These are phyloP conservation scores for Mycena maculata DNA, from an alignment of 768 basidiomycete species.

Conservation along the genomic window DNA sequence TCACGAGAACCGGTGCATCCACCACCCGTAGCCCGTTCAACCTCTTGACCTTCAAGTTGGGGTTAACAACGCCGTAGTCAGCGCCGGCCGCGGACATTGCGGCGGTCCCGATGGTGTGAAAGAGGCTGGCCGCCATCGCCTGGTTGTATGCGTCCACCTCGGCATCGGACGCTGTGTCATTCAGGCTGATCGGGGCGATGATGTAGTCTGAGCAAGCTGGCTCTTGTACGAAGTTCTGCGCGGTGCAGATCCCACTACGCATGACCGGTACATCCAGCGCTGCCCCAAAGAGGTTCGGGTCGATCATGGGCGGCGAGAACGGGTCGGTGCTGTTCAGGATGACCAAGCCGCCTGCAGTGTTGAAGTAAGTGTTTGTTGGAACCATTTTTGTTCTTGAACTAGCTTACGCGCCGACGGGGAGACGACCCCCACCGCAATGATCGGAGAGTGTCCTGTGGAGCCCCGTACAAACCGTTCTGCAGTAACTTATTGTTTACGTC, in stretches of 20 bases:
- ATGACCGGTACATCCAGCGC: constrained; percentile 34
- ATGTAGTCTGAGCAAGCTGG: constrained; percentile 34
- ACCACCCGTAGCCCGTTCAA: constrained; percentile 41
- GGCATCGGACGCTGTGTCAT: constrained; percentile 28
- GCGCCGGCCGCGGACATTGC: constrained; percentile 36
- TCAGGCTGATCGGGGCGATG: constrained; percentile 10
- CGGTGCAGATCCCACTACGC: constrained; percentile 33
- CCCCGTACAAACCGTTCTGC: constrained; percentile 17
- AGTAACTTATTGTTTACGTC: not conserved
- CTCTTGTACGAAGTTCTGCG: constrained; percentile 25
- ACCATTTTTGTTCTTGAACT: not conserved
- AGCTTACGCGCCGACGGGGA: constrained; percentile 37
- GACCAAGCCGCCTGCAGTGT: constrained; percentile 36
- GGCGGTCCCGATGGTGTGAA: constrained; percentile 40
- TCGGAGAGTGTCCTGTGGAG: constrained; percentile 30
- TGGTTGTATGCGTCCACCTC: constrained; percentile 34
- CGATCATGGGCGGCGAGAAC: constrained; percentile 56
- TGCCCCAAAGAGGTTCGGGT: constrained; percentile 53
- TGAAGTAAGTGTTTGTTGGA: not conserved
- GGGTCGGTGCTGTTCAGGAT: constrained; percentile 51
- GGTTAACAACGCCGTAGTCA: constrained; percentile 40
- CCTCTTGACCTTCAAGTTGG: constrained; percentile 43
- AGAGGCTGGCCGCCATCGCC: constrained; percentile 9
- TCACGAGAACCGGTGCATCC: constrained; percentile 40
- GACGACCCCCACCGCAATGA: constrained; percentile 25